Percentiles rank a stretch among this genome's conserved stretches.
phyloP scores from a whole-genome alignment of 768 basidiomycete genomes.

The Phallus indusiatus region DNA sequence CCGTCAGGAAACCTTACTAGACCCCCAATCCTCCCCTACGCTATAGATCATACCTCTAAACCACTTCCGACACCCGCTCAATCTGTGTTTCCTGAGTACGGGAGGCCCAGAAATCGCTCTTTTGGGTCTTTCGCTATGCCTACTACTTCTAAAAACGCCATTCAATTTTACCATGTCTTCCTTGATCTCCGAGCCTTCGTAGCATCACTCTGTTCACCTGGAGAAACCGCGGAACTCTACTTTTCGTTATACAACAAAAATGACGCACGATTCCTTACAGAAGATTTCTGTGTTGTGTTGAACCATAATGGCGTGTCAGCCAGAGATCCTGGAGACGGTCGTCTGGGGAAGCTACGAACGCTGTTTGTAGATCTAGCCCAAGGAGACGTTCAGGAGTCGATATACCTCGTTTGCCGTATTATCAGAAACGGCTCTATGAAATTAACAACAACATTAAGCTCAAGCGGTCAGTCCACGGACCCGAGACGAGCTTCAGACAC shows the following conservation, averaged over 20 bases:
- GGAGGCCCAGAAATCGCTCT: constrained; percentile 25
- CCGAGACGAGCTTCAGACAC: constrained; percentile 5
- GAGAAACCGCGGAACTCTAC: constrained; percentile 87
- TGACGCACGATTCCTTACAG: constrained; percentile 80
- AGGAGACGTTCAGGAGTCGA: constrained; percentile 75
- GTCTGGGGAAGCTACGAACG: constrained; percentile 55
- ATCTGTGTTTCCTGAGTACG: constrained; percentile 61
- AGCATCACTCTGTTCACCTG: constrained; percentile 80
- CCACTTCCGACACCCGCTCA: constrained; percentile 54
- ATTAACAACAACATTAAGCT: constrained; percentile 47
- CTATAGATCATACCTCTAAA: constrained; percentile 37
- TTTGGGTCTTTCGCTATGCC: constrained; percentile 25
- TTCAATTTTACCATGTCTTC: constrained; percentile 83
- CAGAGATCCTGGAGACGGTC: constrained; percentile 54
- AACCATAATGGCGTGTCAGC: constrained; percentile 87
- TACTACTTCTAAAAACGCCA: constrained; percentile 29
- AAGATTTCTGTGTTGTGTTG: constrained; percentile 83
- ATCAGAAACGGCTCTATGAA: constrained; percentile 83
- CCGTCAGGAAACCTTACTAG: constrained; percentile 30
- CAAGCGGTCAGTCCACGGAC: constrained; percentile 15
- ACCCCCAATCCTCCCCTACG: constrained; percentile 26
- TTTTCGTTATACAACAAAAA: constrained; percentile 88
- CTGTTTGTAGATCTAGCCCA: constrained; percentile 85
- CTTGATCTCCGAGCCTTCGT: constrained; percentile 89
- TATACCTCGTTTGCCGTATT: constrained; percentile 86